phyloP scores from a whole-genome alignment of 2,329 filamentous ascomycete species.

The Aspergillus terreus region DNA sequence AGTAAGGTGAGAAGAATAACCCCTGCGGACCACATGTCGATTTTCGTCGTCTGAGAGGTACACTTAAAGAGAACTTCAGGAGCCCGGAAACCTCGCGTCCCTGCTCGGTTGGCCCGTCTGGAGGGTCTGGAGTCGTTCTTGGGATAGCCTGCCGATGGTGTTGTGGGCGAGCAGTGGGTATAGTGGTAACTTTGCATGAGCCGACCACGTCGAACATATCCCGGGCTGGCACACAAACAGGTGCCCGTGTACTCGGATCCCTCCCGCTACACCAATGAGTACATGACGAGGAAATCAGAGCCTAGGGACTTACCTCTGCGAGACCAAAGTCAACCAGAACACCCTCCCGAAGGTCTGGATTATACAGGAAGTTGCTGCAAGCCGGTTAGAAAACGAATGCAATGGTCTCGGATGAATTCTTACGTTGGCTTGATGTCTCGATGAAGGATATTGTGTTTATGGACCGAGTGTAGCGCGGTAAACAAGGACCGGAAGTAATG shows the following conservation, averaged over 20 bases:
- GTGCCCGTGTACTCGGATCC: conserved; percentile 45
- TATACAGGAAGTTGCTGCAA: conserved; percentile 79
- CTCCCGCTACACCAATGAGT: conserved; percentile 47
- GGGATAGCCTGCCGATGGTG: conserved; percentile 66
- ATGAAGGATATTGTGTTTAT: conserved; percentile 80
- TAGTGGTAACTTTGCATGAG: conserved; percentile 57
- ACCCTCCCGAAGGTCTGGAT: conserved; percentile 68
- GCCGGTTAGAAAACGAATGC: conserved; percentile 2
- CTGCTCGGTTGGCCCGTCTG: conserved; percentile 86
- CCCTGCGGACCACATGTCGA: conserved; percentile 95
- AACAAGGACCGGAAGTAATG: conserved; percentile 89
- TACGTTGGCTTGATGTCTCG: conserved; percentile 92
- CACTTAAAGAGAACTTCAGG: conserved; percentile 97
- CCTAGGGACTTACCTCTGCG: conserved; percentile 58
- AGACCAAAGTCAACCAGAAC: conserved; percentile 99
- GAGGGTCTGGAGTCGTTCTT: conserved; percentile 86
- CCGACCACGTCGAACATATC: conserved; percentile 57
- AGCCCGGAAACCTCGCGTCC: conserved; percentile 90
- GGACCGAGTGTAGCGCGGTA: conserved; percentile 76
- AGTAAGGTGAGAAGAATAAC: conserved; percentile 97
- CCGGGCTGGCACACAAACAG: conserved; percentile 73
- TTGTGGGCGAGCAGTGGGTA: conserved; percentile 44
- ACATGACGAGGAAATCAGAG: not conserved
- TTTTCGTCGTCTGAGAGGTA: conserved; percentile 86
- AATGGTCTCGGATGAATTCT: conserved; percentile 13